These are phyloP conservation scores for Puccinellia tenuiflora DNA, from an alignment of 176 grass and related monocot genomes.

Conservation along the genomic window DNA sequence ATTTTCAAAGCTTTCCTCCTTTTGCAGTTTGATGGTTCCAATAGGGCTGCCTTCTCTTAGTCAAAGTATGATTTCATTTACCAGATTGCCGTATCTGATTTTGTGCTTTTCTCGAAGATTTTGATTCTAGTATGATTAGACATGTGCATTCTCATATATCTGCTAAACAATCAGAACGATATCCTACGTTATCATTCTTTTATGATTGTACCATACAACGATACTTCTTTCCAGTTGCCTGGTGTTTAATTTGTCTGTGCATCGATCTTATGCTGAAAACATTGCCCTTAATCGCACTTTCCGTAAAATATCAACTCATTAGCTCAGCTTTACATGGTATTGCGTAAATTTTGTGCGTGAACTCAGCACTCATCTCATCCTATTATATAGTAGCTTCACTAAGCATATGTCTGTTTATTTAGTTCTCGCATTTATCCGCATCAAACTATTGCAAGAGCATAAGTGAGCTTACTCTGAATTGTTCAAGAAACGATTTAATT, in stretches of 20 bases:
- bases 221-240: not conserved
- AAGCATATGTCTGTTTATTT: not conserved
- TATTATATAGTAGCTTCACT: not conserved
- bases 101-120: not conserved
- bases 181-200: not conserved
- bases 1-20: conserved; percentile 74
- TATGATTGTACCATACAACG: not conserved
- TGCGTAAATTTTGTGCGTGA: not conserved
- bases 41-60: conserved; percentile 81
- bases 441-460: not conserved
- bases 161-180: not conserved
- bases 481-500: not conserved
- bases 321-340: not conserved
- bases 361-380: not conserved
- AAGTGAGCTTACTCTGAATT: not conserved
- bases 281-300: not conserved
- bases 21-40: conserved; percentile 74
- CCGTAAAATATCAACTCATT: not conserved
- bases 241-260: not conserved
- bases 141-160: conserved; percentile 9
- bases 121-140: not conserved
- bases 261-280: conserved; percentile 11
- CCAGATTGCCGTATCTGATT: not conserved
- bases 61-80: conserved; percentile 37
- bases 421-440: not conserved